Percentiles rank a stretch among this genome's conserved stretches.
Conservation (phyloP, 2,329 filamentous ascomycete species). For the Calonectria montana region DNA sequence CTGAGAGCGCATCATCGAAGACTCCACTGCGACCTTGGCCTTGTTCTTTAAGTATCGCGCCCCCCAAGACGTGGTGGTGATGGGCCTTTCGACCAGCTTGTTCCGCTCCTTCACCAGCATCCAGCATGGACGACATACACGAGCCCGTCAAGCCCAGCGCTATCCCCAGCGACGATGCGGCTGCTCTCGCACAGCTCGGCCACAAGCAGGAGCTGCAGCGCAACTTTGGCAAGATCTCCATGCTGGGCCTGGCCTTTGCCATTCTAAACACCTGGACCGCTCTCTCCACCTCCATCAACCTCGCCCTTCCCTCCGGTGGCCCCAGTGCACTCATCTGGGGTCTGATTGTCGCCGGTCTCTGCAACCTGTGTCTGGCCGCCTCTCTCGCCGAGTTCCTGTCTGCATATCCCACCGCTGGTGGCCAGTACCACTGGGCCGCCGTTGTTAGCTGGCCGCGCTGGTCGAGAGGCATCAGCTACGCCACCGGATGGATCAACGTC, state of each 20-base stretch:
- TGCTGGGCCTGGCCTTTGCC: conserved; percentile 61
- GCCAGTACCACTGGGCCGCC: conserved; percentile 80
- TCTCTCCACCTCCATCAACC: conserved; percentile 57
- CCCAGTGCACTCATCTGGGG: conserved; percentile 81
- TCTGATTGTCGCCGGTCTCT: conserved; percentile 69
- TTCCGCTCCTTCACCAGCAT: not conserved
- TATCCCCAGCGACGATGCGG: conserved; percentile 47
- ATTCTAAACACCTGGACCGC: conserved; percentile 64
- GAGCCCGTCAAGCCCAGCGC: conserved; percentile 27
- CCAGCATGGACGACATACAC: conserved; percentile 35
- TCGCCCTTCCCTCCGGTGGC: conserved; percentile 75
- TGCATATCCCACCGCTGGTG: conserved; percentile 69
- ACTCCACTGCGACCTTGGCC: not conserved
- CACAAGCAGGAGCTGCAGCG: conserved; percentile 62
- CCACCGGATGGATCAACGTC: conserved; percentile 79
- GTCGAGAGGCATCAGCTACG: conserved; percentile 73
- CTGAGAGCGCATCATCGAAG: not conserved
- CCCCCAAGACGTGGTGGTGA: conserved; percentile 3
- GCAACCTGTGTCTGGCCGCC: conserved; percentile 76
- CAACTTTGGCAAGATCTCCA: conserved; percentile 61
- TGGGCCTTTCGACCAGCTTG: conserved; percentile 24
- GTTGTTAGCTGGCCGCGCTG: conserved; percentile 69
- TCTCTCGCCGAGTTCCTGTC: conserved; percentile 79
- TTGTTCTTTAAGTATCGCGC: conserved; percentile 6
- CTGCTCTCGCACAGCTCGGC: conserved; percentile 56